These are phyloP conservation scores for Trichosporon sp. DNA, from an alignment of 1,284 basidiomycete genomes.

Conservation along the genomic window DNA sequence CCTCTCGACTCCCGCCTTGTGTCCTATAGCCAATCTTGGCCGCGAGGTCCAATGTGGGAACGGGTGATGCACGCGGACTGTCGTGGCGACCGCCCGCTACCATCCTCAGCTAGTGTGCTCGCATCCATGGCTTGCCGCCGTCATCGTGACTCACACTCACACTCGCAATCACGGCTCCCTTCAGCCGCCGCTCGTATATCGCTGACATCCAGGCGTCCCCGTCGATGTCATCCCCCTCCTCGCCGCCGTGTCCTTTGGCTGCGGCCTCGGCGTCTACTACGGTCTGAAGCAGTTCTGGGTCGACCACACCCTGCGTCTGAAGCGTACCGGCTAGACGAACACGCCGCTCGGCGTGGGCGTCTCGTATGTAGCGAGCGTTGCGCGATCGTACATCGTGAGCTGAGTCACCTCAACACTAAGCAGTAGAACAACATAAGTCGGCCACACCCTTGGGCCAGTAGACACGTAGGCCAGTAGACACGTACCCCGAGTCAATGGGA, in stretches of 20 bases:
- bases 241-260: slow-evolving; percentile 10
- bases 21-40: no score
- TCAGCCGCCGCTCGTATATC: background rate
- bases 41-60: no score
- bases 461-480: background rate
- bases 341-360: no score
- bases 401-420: no score
- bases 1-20: no score
- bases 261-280: slow-evolving; percentile 5
- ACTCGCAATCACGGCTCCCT: background rate
- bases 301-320: slow-evolving; percentile 15
- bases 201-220: slow-evolving; percentile 2
- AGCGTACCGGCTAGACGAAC: background rate
- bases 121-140: no score
- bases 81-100: no score
- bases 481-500: background rate
- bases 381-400: no score
- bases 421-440: background rate
- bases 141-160: background rate
- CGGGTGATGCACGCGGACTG: no score
- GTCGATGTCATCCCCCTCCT: slow-evolving; percentile 12
- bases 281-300: slow-evolving; percentile 3
- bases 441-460: background rate
- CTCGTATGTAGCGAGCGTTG: no score
- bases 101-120: no score